phyloP scores from a whole-genome alignment of 1,139 yeast species.

The Geotrichum klebahnii region DNA sequence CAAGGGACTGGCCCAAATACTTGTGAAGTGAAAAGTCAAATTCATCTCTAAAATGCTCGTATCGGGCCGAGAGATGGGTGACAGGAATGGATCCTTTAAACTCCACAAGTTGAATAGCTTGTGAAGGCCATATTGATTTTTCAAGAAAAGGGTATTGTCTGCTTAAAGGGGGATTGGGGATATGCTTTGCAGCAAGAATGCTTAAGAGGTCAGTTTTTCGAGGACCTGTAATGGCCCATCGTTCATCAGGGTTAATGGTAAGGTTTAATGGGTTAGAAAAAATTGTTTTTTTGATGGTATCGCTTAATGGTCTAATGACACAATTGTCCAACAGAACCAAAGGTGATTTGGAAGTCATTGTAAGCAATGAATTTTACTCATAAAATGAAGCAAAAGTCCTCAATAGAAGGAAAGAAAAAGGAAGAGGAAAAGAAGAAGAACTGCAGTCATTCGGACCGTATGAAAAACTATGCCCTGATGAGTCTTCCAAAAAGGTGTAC shows the following conservation, averaged over 20 bases:
- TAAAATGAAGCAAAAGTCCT: too few species aligned
- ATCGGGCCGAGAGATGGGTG: slow-evolving; percentile 82
- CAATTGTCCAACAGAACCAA: slow-evolving; percentile 24
- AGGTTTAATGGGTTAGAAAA: slow-evolving; percentile 34
- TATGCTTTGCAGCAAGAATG: slow-evolving; percentile 46
- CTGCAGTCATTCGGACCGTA: too few species aligned
- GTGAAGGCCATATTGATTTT: slow-evolving; percentile 44
- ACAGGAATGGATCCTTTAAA: slow-evolving; percentile 58
- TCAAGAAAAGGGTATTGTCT: slow-evolving; percentile 55
- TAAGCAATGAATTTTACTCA: too few species aligned
- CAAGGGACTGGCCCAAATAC: slow-evolving; percentile 46
- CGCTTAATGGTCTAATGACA: slow-evolving; percentile 28
- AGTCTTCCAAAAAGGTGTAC: not conserved
- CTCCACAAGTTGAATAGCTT: slow-evolving; percentile 52
- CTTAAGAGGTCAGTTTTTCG: slow-evolving; percentile 45
- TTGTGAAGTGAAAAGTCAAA: slow-evolving; percentile 70
- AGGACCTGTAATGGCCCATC: slow-evolving; percentile 54
- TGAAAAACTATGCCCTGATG: too few species aligned
- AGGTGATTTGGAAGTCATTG: not conserved
- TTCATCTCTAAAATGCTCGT: slow-evolving; percentile 78
- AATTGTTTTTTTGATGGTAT: slow-evolving; percentile 22
- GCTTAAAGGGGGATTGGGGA: slow-evolving; percentile 52
- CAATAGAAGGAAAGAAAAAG: too few species aligned
- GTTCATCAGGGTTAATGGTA: slow-evolving; percentile 38
- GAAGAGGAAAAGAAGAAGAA: not conserved